phyloP scores from a whole-genome alignment of 768 basidiomycete species.

The Auriscalpium vulgare region DNA sequence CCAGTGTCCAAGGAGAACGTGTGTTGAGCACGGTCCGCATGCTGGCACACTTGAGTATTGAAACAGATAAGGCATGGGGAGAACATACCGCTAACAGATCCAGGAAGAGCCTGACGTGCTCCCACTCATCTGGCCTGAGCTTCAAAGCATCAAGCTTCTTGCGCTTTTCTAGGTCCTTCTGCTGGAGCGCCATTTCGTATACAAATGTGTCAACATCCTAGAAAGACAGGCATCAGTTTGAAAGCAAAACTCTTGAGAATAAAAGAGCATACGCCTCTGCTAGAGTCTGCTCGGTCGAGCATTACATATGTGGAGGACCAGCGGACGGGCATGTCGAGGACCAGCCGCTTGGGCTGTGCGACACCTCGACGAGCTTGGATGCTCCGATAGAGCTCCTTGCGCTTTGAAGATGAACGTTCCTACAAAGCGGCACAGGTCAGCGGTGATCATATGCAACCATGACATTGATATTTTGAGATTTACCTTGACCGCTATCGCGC shows the following conservation, averaged over 20 bases:
- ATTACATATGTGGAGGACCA: slow-evolving; percentile 29
- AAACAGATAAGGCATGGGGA: background rate
- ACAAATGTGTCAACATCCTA: slow-evolving; percentile 17
- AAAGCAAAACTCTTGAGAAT: no score
- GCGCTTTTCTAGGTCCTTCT: slow-evolving; percentile 13
- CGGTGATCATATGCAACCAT: background rate
- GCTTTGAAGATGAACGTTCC: slow-evolving; percentile 21
- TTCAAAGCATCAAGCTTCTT: slow-evolving; percentile 12
- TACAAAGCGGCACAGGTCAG: background rate
- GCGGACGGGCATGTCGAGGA: slow-evolving; percentile 24
- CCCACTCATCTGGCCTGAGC: slow-evolving; percentile 19
- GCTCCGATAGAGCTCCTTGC: slow-evolving; percentile 17
- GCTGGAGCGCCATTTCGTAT: slow-evolving; percentile 15
- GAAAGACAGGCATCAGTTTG: no score
- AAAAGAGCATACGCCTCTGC: background rate
- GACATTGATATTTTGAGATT: background rate
- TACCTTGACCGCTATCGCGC: slow-evolving; percentile 21
- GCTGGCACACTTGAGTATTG: slow-evolving; percentile 7
- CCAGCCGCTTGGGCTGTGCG: slow-evolving; percentile 7
- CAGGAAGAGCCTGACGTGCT: slow-evolving; percentile 12
- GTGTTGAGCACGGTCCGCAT: slow-evolving; percentile 25
- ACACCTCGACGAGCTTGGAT: slow-evolving; percentile 9
- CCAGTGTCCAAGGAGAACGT: slow-evolving; percentile 22
- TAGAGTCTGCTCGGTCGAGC: slow-evolving; percentile 4
- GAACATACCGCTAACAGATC: slow-evolving; percentile 16